These are phyloP conservation scores for Cordyceps fumosorosea DNA, from an alignment of 2,329 filamentous ascomycete species.

Conservation along the genomic window DNA sequence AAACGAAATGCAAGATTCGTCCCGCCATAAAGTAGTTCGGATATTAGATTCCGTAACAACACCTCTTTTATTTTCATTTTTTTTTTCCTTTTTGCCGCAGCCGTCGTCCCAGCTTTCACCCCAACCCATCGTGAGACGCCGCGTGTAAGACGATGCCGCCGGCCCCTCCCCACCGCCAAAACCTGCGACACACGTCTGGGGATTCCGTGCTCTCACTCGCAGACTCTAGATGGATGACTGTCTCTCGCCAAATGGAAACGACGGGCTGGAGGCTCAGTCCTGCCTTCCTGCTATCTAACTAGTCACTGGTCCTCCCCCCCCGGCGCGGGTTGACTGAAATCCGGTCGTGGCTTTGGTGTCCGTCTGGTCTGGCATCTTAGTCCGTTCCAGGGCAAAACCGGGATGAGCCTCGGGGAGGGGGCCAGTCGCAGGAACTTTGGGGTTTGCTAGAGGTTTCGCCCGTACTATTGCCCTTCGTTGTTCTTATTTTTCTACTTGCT, in stretches of 20 bases:
- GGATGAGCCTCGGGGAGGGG: neutral
- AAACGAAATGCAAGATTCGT: no score
- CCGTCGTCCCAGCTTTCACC: neutral
- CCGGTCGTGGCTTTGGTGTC: slow-evolving; percentile 1
- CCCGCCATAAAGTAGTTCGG: no score
- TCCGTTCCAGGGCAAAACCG: slow-evolving; percentile 9
- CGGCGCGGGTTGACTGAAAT: neutral
- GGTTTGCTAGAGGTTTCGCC: neutral
- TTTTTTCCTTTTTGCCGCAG: neutral
- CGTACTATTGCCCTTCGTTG: neutral
- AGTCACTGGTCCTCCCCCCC: neutral
- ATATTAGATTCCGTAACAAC: no score
- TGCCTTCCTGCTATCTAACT: neutral
- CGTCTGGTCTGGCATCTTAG: slow-evolving; percentile 10
- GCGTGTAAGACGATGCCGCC: slow-evolving; percentile 9
- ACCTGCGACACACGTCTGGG: slow-evolving; percentile 10
- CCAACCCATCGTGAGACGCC: neutral
- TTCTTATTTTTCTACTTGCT: neutral
- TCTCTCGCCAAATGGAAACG: neutral
- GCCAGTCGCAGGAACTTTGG: neutral
- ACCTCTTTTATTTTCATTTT: neutral
- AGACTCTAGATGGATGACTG: neutral
- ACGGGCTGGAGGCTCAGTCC: neutral
- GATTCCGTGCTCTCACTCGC: neutral
- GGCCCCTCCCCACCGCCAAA: neutral